Evolutionary conservation across 306 rosid genomes (phyloP).

Genomic region (Lotus japonicus): DNA sequence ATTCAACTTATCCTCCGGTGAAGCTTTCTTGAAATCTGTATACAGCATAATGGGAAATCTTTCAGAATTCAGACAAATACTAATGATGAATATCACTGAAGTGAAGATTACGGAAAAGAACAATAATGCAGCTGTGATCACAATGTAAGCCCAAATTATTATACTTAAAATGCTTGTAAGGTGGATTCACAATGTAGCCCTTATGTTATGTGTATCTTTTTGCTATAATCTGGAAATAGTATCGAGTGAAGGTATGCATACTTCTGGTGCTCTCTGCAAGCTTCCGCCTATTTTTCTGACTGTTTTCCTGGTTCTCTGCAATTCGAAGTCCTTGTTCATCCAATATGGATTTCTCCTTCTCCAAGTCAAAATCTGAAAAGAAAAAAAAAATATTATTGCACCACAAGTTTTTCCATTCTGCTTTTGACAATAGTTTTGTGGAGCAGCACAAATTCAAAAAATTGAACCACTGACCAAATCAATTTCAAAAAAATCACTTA

Average conservation of each 20-base stretch:
- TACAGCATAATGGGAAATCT: slow-evolving; percentile 10
- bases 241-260: slow-evolving; percentile 1
- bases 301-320: slow-evolving; percentile 86
- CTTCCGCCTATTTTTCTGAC: slow-evolving; percentile 91
- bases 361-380: slow-evolving; percentile 69
- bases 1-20: slow-evolving; percentile 59
- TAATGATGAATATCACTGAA: background rate
- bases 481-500: background rate
- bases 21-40: slow-evolving; percentile 76
- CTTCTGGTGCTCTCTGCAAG: slow-evolving; percentile 92
- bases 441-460: background rate
- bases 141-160: background rate
- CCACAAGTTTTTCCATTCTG: background rate
- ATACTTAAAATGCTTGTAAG: too few species aligned
- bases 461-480: background rate
- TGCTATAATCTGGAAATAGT: slow-evolving; percentile 6
- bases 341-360: slow-evolving; percentile 69
- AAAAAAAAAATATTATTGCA: background rate
- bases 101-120: background rate
- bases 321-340: slow-evolving; percentile 89
- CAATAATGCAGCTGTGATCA: background rate
- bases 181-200: background rate
- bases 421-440: background rate
- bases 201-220: background rate
- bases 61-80: background rate